Evolutionary conservation across 1,139 yeast genomes (phyloP).

Genomic region (Debaryomyces nepalensis): DNA sequence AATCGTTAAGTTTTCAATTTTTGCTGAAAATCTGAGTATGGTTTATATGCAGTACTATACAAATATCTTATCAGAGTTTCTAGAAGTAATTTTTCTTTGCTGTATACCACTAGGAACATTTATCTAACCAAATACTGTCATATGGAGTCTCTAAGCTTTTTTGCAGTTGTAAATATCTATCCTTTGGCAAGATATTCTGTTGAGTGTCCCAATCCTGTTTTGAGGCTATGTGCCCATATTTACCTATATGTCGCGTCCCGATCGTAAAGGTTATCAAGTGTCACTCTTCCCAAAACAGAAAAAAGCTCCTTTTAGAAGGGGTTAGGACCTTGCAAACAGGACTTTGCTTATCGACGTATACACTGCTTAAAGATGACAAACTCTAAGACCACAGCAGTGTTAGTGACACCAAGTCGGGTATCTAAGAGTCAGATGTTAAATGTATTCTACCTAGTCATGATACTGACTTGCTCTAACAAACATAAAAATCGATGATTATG

Average conservation of each 20-base stretch:
- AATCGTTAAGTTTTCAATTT: slow-evolving; percentile 11
- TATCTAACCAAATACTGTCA: background rate
- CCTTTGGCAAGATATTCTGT: background rate
- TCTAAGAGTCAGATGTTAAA: too few relatives aligned
- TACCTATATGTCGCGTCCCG: slow-evolving; percentile 9
- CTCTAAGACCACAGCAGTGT: too few relatives aligned
- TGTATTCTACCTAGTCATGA: too few relatives aligned
- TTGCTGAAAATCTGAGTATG: slow-evolving; percentile 14
- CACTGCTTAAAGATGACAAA: too few relatives aligned
- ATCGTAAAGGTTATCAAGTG: background rate
- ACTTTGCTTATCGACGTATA: too few relatives aligned
- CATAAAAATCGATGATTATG: background rate
- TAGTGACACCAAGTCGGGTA: too few relatives aligned
- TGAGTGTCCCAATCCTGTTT: background rate
- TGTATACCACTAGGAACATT: too few relatives aligned
- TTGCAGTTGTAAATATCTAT: too few relatives aligned
- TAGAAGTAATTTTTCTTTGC: too few relatives aligned
- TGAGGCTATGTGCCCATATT: slow-evolving; percentile 1
- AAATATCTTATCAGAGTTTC: background rate
- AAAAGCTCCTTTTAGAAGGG: background rate
- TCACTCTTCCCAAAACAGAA: background rate
- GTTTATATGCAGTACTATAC: slow-evolving; percentile 3
- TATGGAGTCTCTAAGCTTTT: background rate
- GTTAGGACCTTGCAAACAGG: background rate
- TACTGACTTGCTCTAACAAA: too few relatives aligned